Evolutionary conservation across 345 rosid genomes (phyloP), one percentile per base, ranked within the genome.

Genomic region (Euphorbia tirucalli): DNA sequence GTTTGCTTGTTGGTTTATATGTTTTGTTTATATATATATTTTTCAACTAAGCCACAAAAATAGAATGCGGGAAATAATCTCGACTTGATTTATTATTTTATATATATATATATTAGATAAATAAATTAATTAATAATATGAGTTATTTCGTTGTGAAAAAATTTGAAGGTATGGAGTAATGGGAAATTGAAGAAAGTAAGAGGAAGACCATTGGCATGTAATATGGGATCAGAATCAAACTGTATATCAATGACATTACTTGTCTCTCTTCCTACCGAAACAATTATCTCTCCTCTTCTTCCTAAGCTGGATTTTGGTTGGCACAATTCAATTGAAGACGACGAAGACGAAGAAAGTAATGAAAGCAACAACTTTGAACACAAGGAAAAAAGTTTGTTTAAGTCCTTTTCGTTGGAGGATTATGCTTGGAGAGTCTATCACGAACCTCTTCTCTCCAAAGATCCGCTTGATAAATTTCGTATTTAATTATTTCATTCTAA

Each of bases 161-260:
- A n/a, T n/a, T n/a, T n/a, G n/a, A n/a, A 93, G 96, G 96, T 93
- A 50, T 93, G 96, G 98, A 87, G 84, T 76, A 90, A 93, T 41
- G 95, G 96, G 56, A 82, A 81, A 73, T 37, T 89, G 64, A 87
- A 83, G 82, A 89, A 87, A 84, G 96, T 89, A 75, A 85, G 84
- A 73, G 91, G 93, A 71, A 87, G 82, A 62, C 84, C 95, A 7
- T 54, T 76, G 65, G 49, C 79, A 11, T 75, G 81, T 52, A 32
- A 68, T 41, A 41, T 41, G 60, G 82, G 78, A 1, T 2, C 9
- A 69, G 74, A 82, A 52, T 72, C 68, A 2, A 77, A 72, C 13
- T 30, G 66, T 73, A 68, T 90, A 41, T 58, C 91, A 59, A 85
- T 93, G 90, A 75, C 89, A 56, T 70, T 93, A 44, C 74, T 90